phyloP scores from a whole-genome alignment of 495 filamentous ascomycete genomes.

The Xylaria cubensis region DNA sequence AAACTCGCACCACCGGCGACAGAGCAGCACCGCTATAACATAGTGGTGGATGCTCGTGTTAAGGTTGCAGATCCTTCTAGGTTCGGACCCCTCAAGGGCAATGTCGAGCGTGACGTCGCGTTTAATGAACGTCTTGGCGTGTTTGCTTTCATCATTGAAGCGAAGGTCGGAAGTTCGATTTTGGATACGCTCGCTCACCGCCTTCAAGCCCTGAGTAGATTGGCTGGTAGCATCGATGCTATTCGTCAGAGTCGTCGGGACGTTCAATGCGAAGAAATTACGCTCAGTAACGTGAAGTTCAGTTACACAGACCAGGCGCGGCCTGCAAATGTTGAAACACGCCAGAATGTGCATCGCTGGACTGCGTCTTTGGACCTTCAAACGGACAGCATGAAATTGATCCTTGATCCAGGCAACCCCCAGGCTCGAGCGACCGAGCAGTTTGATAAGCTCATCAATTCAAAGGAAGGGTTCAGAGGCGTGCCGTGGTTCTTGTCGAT shows the following conservation, averaged over 20 bases:
- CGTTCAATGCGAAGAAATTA: conserved; percentile 60
- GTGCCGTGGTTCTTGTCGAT: conserved; percentile 51
- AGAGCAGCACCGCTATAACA: conserved; percentile 41
- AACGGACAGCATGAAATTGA: conserved; percentile 50
- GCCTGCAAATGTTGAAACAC: conserved; percentile 18
- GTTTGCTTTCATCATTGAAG: conserved; percentile 65
- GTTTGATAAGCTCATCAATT: conserved; percentile 68
- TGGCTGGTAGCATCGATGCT: conserved; percentile 69
- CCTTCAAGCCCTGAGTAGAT: conserved; percentile 65
- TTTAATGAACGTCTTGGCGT: conserved; percentile 63
- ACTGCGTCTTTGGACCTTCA: conserved; percentile 48
- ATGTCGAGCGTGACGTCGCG: conserved; percentile 63
- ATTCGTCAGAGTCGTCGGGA: conserved; percentile 58
- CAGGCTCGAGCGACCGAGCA: conserved; percentile 74
- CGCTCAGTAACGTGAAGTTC: conserved; percentile 68
- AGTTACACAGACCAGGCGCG: conserved; percentile 56
- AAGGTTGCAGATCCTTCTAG: conserved; percentile 42
- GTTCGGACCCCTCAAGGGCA: conserved; percentile 56
- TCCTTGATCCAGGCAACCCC: conserved; percentile 71
- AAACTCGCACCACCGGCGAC: conserved; percentile 30
- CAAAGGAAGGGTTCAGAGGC: conserved; percentile 36
- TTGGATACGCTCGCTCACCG: conserved; percentile 61
- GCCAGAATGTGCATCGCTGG: conserved; percentile 40
- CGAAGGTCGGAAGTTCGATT: conserved; percentile 61
- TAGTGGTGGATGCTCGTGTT: conserved; percentile 51